Evolutionary conservation across 495 filamentous ascomycete species (phyloP).

Genomic region (Penicillium coprophilum): DNA sequence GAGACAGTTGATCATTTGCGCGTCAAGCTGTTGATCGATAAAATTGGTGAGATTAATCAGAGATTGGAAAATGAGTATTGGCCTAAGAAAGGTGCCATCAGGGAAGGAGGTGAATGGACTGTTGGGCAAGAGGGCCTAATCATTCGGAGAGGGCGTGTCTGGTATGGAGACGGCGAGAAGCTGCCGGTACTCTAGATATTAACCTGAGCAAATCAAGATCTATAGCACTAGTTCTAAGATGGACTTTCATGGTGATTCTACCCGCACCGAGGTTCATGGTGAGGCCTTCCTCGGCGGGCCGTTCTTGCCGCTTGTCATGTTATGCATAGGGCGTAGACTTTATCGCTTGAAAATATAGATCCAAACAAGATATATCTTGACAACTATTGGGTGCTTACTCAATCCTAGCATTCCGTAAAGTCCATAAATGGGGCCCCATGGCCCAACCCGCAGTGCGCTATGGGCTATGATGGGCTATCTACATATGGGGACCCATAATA

Average conservation of each 20-base stretch:
- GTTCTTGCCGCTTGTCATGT: not conserved
- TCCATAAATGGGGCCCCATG: too few species aligned
- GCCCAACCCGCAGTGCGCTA: too few species aligned
- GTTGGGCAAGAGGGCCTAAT: conserved; percentile 71
- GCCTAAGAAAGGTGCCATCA: conserved; percentile 46
- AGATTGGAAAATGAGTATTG: conserved; percentile 66
- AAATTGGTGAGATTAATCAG: conserved; percentile 69
- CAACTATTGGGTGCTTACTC: too few species aligned
- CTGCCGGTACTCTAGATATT: conserved; percentile 28
- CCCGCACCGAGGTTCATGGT: too few species aligned
- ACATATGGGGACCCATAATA: too few species aligned
- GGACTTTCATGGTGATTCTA: not conserved
- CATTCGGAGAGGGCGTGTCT: conserved; percentile 62
- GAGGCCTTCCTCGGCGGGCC: not conserved
- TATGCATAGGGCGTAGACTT: too few species aligned
- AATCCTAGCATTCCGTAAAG: too few species aligned
- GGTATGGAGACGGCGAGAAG: conserved; percentile 76
- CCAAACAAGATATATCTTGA: too few species aligned
- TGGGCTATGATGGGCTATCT: too few species aligned
- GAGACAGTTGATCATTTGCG: conserved; percentile 39
- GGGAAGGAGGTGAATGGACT: conserved; percentile 59
- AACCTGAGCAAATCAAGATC: not conserved
- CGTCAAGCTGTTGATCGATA: conserved; percentile 57
- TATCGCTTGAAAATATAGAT: too few species aligned
- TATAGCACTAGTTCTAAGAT: not conserved